These are phyloP conservation scores for Staphylotrichum tortipilum DNA, from an alignment of 495 filamentous ascomycete species.

Conservation along the genomic window DNA sequence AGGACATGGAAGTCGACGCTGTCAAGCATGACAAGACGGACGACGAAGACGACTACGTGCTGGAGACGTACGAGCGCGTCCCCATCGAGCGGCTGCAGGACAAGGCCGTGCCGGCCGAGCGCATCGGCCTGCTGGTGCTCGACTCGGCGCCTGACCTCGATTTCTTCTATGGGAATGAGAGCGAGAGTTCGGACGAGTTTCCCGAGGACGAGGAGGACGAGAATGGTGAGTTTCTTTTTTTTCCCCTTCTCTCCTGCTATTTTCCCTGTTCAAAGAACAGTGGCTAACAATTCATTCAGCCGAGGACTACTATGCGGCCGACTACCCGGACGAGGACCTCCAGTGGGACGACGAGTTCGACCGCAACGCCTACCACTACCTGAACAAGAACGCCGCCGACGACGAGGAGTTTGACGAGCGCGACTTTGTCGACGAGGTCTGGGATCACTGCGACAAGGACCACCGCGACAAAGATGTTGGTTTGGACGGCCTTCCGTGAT, in stretches of 20 bases:
- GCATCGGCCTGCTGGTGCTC: constrained; percentile 43
- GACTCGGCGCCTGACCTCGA: constrained; percentile 44
- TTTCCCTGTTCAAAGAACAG: too few relatives aligned
- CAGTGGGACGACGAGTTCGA: constrained; percentile 45
- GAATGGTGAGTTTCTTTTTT: too few relatives aligned
- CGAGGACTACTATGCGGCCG: constrained; percentile 46
- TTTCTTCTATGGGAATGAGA: constrained; percentile 41
- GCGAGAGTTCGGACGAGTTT: constrained; percentile 39
- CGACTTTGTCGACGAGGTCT: constrained; percentile 14
- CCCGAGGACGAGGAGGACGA: constrained; percentile 48
- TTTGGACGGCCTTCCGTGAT: too few relatives aligned
- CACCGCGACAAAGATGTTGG: too few relatives aligned
- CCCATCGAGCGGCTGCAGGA: constrained; percentile 37
- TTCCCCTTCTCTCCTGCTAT: too few relatives aligned
- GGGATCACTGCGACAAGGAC: not conserved
- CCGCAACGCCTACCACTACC: constrained; percentile 37
- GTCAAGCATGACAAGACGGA: constrained; percentile 25
- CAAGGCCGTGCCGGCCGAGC: constrained; percentile 26
- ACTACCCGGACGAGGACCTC: constrained; percentile 51
- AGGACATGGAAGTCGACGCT: constrained; percentile 20
- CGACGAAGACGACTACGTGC: constrained; percentile 43
- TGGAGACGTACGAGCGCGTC: constrained; percentile 46
- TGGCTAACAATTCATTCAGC: constrained; percentile 24
- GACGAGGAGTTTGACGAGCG: constrained; percentile 33
- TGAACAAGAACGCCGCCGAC: constrained; percentile 38